Percentiles rank a stretch among this genome's conserved stretches.
phyloP scores from a whole-genome alignment of 1,284 basidiomycete genomes.

The Sanghuangporus weigelae region DNA sequence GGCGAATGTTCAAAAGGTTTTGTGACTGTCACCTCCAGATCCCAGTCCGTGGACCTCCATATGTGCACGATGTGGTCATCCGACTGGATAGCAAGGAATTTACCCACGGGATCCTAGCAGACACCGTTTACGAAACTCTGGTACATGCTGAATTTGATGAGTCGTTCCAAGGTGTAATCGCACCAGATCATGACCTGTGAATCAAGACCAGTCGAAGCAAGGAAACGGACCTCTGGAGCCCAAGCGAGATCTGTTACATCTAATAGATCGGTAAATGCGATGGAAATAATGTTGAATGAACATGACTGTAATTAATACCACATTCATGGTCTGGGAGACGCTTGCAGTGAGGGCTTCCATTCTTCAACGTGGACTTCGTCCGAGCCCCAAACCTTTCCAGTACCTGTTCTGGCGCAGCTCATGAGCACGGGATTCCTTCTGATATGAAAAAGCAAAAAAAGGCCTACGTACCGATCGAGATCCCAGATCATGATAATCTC shows the following conservation, averaged over 20 bases:
- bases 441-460: background rate
- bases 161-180: conserved; percentile 78
- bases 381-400: conserved; percentile 86
- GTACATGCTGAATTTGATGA: conserved; percentile 83
- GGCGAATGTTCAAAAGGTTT: conserved; percentile 94
- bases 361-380: conserved; percentile 95
- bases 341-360: conserved; percentile 95
- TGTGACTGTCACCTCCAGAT: conserved; percentile 74
- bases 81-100: conserved; percentile 94
- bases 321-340: conserved; percentile 91
- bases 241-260: conserved; percentile 97
- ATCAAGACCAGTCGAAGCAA: conserved; percentile 94
- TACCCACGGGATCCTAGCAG: conserved; percentile 96
- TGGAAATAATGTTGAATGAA: background rate
- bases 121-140: conserved; percentile 98
- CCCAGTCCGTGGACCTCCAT: conserved; percentile 94
- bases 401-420: conserved; percentile 49
- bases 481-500: conserved; percentile 97
- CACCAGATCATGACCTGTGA: conserved; percentile 92
- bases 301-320: conserved; percentile 42
- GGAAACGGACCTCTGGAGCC: conserved; percentile 86
- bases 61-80: conserved; percentile 96
- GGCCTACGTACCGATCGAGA: conserved; percentile 76
- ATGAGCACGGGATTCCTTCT: background rate
- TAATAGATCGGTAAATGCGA: conserved; percentile 27